phyloP scores from a whole-genome alignment of 192 early-diverging fungal genomes.

The Coemansia erecta region DNA sequence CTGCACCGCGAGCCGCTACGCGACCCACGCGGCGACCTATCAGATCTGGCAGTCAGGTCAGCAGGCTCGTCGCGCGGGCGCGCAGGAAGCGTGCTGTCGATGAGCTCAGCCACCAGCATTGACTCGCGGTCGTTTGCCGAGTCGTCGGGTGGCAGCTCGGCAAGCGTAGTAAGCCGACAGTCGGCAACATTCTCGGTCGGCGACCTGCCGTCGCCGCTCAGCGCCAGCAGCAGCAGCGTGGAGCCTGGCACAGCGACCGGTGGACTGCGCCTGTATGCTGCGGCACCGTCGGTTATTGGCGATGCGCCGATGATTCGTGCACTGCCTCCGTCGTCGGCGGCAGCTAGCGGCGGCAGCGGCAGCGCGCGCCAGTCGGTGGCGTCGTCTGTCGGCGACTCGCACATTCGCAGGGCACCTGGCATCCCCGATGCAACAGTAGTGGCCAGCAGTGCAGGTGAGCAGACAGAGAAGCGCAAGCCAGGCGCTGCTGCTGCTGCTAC shows the following conservation, averaged over 20 bases:
- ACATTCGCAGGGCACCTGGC: conserved; percentile 22
- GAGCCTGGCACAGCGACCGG: not conserved
- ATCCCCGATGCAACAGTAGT: not conserved
- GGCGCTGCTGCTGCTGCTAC: conserved; percentile 1
- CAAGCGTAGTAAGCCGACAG: conserved; percentile 3
- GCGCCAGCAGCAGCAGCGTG: too few species aligned
- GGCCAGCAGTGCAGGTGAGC: not conserved
- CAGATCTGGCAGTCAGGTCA: conserved; percentile 17
- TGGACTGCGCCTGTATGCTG: conserved; percentile 20
- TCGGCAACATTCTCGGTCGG: conserved; percentile 16
- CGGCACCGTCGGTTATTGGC: conserved; percentile 20
- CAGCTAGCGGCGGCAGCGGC: too few species aligned
- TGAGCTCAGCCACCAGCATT: conserved; percentile 19
- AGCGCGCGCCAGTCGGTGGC: not conserved
- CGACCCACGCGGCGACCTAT: conserved; percentile 40
- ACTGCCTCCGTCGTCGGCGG: not conserved
- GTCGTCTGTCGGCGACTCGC: conserved; percentile 4
- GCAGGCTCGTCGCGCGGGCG: conserved; percentile 1
- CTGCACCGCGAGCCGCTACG: conserved; percentile 37
- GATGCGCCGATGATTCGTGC: conserved; percentile 17
- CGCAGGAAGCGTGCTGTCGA: conserved; percentile 8
- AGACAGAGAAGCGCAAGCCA: conserved; percentile 17
- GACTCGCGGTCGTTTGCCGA: conserved; percentile 12
- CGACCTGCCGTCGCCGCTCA: conserved; percentile 15
- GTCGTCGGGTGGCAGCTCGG: conserved; percentile 10